Conservation (phyloP, 2,329 filamentous ascomycete genomes). For the Aspergillus chevalieri region DNA sequence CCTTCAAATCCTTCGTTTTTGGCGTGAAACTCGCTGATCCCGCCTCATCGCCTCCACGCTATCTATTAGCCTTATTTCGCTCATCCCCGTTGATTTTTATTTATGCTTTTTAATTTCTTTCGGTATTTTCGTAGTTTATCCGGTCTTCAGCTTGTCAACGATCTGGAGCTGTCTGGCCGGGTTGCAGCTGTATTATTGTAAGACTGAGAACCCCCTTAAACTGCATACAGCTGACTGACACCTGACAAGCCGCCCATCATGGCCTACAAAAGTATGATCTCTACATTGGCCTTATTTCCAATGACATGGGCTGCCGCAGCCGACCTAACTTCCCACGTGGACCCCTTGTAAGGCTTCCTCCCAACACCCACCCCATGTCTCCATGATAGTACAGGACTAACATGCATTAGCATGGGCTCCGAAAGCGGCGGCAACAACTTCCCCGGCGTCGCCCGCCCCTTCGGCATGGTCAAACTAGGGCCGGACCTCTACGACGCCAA, state of each 20-base stretch:
- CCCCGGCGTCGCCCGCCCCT: constrained; percentile 37
- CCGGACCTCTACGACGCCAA: constrained; percentile 32
- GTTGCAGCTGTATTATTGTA: too few species aligned
- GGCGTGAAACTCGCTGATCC: too few species aligned
- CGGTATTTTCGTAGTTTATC: too few species aligned
- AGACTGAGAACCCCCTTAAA: too few species aligned
- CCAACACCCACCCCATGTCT: background rate
- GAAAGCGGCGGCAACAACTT: constrained; percentile 38
- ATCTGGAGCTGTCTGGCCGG: too few species aligned
- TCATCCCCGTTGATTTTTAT: too few species aligned
- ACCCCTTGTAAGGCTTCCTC: constrained; percentile 21
- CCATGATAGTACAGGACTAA: constrained; percentile 3
- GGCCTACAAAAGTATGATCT: background rate
- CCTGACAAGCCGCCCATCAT: background rate
- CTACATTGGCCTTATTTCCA: background rate
- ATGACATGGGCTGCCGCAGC: constrained; percentile 4
- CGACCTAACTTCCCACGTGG: constrained; percentile 21
- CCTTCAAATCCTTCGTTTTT: too few species aligned
- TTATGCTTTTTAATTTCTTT: too few species aligned
- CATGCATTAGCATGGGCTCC: constrained; percentile 20
- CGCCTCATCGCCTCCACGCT: too few species aligned
- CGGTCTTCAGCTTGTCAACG: too few species aligned
- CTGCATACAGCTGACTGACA: background rate
- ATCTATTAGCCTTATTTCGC: too few species aligned
- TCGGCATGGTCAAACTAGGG: constrained; percentile 40